Conservation (phyloP, 2,329 filamentous ascomycete species). For the Talaromyces sp. region DNA sequence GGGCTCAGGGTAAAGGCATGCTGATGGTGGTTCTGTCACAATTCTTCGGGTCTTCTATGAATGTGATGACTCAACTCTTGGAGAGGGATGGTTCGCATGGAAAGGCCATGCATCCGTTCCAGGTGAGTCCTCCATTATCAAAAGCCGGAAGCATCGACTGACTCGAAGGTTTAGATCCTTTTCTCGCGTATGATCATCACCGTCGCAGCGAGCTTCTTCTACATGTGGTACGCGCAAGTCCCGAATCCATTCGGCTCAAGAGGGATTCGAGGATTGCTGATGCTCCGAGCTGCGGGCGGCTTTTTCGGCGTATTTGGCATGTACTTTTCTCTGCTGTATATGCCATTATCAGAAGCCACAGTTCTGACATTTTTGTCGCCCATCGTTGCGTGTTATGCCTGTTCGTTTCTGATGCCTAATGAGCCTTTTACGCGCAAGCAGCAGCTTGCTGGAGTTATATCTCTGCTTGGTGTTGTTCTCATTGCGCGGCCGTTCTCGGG, state of each 20-base stretch:
- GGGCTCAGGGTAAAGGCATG: slow-evolving; percentile 68
- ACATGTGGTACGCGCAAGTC: slow-evolving; percentile 70
- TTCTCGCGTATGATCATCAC: slow-evolving; percentile 79
- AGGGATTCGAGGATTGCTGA: slow-evolving; percentile 66
- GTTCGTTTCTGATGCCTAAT: slow-evolving; percentile 66
- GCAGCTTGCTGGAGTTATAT: slow-evolving; percentile 71
- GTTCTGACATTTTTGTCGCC: slow-evolving; percentile 87
- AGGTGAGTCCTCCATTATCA: slow-evolving; percentile 44
- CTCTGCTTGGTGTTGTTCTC: slow-evolving; percentile 74
- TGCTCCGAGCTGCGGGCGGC: slow-evolving; percentile 67
- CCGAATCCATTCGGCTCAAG: slow-evolving; percentile 68
- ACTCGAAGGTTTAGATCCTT: slow-evolving; percentile 57
- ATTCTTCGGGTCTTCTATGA: slow-evolving; percentile 82
- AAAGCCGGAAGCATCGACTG: neutral
- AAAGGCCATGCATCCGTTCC: slow-evolving; percentile 74
- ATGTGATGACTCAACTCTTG: slow-evolving; percentile 72
- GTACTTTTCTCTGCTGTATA: slow-evolving; percentile 72
- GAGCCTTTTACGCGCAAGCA: slow-evolving; percentile 78
- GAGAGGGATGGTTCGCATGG: slow-evolving; percentile 67
- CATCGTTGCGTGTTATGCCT: slow-evolving; percentile 74
- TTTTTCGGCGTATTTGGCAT: slow-evolving; percentile 79
- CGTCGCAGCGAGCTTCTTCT: slow-evolving; percentile 61
- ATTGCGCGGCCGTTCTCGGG: slow-evolving; percentile 67
- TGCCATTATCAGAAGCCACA: slow-evolving; percentile 81
- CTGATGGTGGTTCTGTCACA: slow-evolving; percentile 72